A percentile compares a stretch with the other conserved stretches of the same genome.
Evolutionary conservation across 129 eudicot genomes (phyloP).

Genomic region (Smallanthus sonchifolius): DNA sequence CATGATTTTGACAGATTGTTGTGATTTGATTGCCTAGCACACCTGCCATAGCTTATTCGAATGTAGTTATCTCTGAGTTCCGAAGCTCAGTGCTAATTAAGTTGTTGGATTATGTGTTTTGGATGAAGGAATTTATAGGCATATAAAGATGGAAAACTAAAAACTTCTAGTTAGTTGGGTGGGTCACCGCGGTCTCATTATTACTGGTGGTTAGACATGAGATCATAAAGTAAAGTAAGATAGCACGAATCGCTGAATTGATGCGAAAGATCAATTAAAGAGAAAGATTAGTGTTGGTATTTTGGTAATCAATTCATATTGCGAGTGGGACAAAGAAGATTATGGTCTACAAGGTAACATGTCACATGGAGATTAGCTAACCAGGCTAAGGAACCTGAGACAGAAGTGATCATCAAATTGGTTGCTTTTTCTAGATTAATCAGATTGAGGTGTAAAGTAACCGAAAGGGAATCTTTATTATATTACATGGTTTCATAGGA

Average conservation of each 20-base stretch:
- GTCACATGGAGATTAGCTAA: conserved; percentile 19
- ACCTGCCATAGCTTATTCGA: neutral
- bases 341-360: neutral
- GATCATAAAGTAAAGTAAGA: neutral
- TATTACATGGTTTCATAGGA: conserved; percentile 6
- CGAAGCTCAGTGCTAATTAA: neutral
- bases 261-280: neutral
- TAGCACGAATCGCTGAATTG: too few relatives aligned
- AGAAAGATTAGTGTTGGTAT: neutral
- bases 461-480: conserved; percentile 14
- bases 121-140: conserved; percentile 7
- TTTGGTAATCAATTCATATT: neutral
- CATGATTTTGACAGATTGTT: conserved; percentile 17
- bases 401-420: neutral
- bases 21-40: neutral
- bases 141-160: neutral
- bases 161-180: conserved; percentile 14
- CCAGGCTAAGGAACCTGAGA: conserved; percentile 33
- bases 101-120: neutral
- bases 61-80: conserved; percentile 3
- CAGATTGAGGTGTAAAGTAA: conserved; percentile 27
- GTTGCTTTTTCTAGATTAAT: conserved; percentile 14
- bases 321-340: conserved; percentile 5
- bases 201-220: conserved; percentile 15
- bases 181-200: conserved; percentile 23